Conservation (phyloP, 805 yeast genomes). For the Candida broadrunensis region DNA sequence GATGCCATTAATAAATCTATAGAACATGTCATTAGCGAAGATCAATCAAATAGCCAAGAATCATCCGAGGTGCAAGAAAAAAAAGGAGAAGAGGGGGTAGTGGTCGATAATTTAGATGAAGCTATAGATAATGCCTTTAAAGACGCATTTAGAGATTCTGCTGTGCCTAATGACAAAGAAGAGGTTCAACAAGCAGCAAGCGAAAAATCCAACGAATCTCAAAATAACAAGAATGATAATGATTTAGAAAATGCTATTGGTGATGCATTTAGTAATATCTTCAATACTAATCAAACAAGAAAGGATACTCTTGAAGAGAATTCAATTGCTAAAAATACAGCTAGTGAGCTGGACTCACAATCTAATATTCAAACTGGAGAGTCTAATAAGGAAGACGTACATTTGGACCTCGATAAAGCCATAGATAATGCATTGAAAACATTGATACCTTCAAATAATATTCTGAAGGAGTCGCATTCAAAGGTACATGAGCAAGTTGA, state of each 20-base stretch:
- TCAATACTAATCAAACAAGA: not conserved
- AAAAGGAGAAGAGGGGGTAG: not conserved
- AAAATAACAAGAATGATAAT: constrained; percentile 11
- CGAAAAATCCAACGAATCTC: not conserved
- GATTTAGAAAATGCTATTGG: constrained; percentile 34
- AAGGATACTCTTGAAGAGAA: not conserved
- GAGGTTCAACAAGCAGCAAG: not conserved
- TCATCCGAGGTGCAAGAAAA: constrained; percentile 9
- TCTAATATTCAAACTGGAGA: too few relatives aligned
- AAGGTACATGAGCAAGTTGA: not conserved
- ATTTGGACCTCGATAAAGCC: constrained; percentile 11
- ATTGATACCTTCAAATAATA: constrained; percentile 1
- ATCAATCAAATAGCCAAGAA: too few relatives aligned
- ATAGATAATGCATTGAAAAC: constrained; percentile 17
- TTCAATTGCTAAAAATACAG: not conserved
- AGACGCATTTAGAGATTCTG: constrained; percentile 8
- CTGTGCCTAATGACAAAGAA: not conserved
- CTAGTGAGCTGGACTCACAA: too few relatives aligned
- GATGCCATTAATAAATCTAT: too few relatives aligned
- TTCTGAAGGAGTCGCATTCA: not conserved
- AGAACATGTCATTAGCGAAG: too few relatives aligned
- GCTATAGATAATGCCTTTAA: constrained; percentile 21
- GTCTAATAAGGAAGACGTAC: not conserved
- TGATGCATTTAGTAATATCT: constrained; percentile 17
- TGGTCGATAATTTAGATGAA: constrained; percentile 4